Evolutionary conservation across 1,139 yeast genomes (phyloP), one percentile per base, ranked within the genome.

Genomic region (Diutina mesorugosa): DNA sequence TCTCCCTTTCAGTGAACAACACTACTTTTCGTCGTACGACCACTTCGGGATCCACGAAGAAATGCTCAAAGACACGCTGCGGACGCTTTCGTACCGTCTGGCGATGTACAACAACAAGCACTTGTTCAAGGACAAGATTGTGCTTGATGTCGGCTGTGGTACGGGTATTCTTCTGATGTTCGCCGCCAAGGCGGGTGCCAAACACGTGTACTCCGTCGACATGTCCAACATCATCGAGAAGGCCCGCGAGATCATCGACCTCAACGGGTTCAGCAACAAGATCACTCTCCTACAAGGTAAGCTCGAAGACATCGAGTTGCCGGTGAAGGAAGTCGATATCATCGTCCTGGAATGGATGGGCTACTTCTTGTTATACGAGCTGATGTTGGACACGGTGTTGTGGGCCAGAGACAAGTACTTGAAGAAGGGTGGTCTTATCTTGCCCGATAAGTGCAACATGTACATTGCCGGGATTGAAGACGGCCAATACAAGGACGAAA

Each of bases 261-360:
- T 88, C 63, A 95, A 95, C 67, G 98, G 98, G 3, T 82, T 88
- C 61, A 77, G 81, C 55, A 96, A 90, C 72, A 87, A 87, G 67
- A 90, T 95, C 68, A 91, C 98, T 50, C 75, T 91, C 60, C 73
- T 93, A 59, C 88, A 88, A 71, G 99, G 99, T 55, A 95, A 95
- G 70, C 79, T 95, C 73, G 99, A 95, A 74, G 99, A 95, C 67
- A 91, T 93, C 58, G 81, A 74, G 59, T 77, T 95, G 64, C 99
- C 99, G 53, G 80, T 76, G 56, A 70, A 76, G 58, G 59, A 87
- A 67, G 99, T 95, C 56, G 99, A 95, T 70, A 93, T 95, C 64
- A 95, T 95, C 64, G 87, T 95, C 60, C 85, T 95, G 61, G 99
- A 95, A 73, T 95, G 99, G 99, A 95, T 95, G 99, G 99, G 99